A percentile compares a stretch with the other conserved stretches of the same genome.
phyloP scores from a whole-genome alignment of 2,329 filamentous ascomycete species.

The Acephala macrosclerotiorum region DNA sequence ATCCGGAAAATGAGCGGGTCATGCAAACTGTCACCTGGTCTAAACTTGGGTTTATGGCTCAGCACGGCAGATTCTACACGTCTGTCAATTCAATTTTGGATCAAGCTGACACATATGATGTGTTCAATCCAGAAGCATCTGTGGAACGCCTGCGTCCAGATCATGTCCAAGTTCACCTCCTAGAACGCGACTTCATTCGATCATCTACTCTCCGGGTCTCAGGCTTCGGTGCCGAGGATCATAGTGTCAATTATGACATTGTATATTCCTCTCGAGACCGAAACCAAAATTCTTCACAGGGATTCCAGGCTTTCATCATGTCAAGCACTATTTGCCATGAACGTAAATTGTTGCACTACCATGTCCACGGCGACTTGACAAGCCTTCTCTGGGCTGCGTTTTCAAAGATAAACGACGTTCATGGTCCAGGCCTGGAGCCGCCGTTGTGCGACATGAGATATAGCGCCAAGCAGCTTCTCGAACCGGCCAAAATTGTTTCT shows the following conservation, averaged over 20 bases:
- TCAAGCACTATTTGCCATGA: conserved; percentile 12
- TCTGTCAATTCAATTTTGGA: conserved; percentile 15
- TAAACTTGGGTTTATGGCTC: conserved; percentile 15
- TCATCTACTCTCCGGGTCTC: conserved; percentile 43
- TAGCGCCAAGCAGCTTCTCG: conserved; percentile 2
- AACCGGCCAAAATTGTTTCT: conserved; percentile 20
- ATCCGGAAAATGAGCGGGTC: conserved; percentile 46
- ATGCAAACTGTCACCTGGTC: conserved; percentile 53
- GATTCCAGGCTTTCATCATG: conserved; percentile 15
- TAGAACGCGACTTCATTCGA: conserved; percentile 41
- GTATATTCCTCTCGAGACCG: conserved; percentile 15
- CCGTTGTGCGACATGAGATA: not conserved
- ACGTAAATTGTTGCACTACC: not conserved
- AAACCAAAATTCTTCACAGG: not conserved
- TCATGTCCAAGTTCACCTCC: conserved; percentile 24
- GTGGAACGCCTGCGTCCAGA: not conserved
- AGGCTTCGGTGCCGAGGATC: conserved; percentile 48
- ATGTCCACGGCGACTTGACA: not conserved
- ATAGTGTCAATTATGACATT: conserved; percentile 17
- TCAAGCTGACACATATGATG: conserved; percentile 1
- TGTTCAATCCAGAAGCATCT: conserved; percentile 19
- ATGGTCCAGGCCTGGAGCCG: not conserved
- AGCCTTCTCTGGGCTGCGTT: not conserved
- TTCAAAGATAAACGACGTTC: not conserved
- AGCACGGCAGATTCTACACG: conserved; percentile 22